Percentiles rank a stretch among this genome's conserved stretches.
Conservation (phyloP, 2,329 filamentous ascomycete species). For the Xylaria sp. region DNA sequence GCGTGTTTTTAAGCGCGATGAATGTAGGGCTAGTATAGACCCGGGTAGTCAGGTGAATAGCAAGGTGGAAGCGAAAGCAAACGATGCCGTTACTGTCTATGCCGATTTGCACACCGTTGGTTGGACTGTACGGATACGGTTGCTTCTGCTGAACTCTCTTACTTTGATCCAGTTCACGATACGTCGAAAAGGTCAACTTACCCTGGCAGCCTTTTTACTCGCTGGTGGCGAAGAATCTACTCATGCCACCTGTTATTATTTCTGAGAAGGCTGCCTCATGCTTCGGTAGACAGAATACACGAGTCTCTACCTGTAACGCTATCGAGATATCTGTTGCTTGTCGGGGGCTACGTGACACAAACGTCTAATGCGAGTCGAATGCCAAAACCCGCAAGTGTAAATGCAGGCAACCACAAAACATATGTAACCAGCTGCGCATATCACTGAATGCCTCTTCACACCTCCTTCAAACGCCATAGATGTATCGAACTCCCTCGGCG, state of each 20-base stretch:
- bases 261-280: slow-evolving; percentile 13
- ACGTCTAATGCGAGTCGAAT: slow-evolving; percentile 6
- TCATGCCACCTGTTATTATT: slow-evolving; percentile 12
- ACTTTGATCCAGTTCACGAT: neutral
- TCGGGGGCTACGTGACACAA: neutral
- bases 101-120: neutral
- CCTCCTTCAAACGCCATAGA: slow-evolving; percentile 29
- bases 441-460: slow-evolving; percentile 12
- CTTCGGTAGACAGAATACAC: neutral
- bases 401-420: slow-evolving; percentile 5
- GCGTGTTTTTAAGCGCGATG: neutral
- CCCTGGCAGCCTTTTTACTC: slow-evolving; percentile 10
- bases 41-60: neutral
- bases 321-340: slow-evolving; percentile 9
- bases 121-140: neutral
- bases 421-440: neutral
- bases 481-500: slow-evolving; percentile 16
- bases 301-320: slow-evolving; percentile 21
- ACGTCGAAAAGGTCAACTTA: slow-evolving; percentile 23
- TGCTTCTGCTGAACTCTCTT: slow-evolving; percentile 3
- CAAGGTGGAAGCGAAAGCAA: neutral
- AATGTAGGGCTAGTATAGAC: neutral
- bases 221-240: slow-evolving; percentile 14
- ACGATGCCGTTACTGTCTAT: neutral
- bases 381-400: slow-evolving; percentile 17